Evolutionary conservation across 1,284 basidiomycete genomes (phyloP).

Genomic region (Mycena sp.): DNA sequence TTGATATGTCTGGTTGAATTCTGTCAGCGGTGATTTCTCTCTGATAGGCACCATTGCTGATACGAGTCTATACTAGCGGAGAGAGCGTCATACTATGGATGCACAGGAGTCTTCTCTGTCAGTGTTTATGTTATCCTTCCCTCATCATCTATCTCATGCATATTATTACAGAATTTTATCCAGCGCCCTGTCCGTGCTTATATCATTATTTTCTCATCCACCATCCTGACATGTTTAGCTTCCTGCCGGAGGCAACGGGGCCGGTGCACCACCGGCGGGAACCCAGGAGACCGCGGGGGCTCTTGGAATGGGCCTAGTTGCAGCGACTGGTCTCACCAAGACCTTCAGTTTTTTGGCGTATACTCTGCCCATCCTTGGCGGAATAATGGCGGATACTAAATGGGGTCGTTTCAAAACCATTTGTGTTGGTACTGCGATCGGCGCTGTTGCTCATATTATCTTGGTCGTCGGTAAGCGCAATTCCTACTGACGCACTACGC

Average conservation of each 20-base stretch:
- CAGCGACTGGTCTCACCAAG: constrained; percentile 37
- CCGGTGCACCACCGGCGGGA: constrained; percentile 51
- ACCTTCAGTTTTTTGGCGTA: constrained; percentile 40
- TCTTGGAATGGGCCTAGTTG: constrained; percentile 38
- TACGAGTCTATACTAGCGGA: background rate
- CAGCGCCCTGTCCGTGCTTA: constrained; percentile 32
- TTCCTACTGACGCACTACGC: too few relatives aligned
- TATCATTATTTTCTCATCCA: background rate
- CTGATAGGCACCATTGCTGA: background rate
- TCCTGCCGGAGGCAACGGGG: constrained; percentile 47
- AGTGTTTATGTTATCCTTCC: too few relatives aligned
- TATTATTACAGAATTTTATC: too few relatives aligned
- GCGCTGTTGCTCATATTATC: constrained; percentile 37
- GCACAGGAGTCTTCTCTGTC: constrained; percentile 29
- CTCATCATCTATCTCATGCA: too few relatives aligned
- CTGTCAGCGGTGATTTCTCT: background rate
- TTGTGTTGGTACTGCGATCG: constrained; percentile 43
- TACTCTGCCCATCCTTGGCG: constrained; percentile 41
- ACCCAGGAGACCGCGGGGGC: constrained; percentile 38
- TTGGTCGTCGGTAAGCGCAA: constrained; percentile 30
- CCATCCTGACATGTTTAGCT: constrained; percentile 25
- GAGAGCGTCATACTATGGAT: constrained; percentile 28
- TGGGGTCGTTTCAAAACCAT: constrained; percentile 58
- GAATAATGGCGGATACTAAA: constrained; percentile 52
- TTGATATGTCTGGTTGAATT: constrained; percentile 26